Conservation (phyloP, 495 filamentous ascomycete genomes). For the Penicillium cinerascens region DNA sequence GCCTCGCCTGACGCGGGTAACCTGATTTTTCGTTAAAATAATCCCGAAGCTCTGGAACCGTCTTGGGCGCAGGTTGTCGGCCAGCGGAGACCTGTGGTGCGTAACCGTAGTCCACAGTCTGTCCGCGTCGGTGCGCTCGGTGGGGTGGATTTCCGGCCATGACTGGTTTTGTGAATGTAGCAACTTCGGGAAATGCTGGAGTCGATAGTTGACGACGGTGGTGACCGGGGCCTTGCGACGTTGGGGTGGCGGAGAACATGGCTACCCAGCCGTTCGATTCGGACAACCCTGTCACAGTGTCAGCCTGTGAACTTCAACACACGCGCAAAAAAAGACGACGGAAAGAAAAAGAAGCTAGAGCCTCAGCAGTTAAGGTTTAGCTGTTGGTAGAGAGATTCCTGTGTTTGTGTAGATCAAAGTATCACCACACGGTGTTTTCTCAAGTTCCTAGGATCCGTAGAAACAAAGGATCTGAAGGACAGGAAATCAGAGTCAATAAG, state of each 20-base stretch:
- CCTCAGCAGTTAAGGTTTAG: constrained; percentile 11
- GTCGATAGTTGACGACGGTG: constrained; percentile 89
- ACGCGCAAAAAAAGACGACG: constrained; percentile 19
- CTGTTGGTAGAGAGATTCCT: background rate
- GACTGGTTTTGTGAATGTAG: constrained; percentile 11
- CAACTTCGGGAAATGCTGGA: constrained; percentile 66
- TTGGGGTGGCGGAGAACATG: constrained; percentile 24
- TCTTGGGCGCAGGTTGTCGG: constrained; percentile 22
- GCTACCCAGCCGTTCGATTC: constrained; percentile 25
- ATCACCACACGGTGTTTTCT: background rate
- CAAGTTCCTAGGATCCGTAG: constrained; percentile 5
- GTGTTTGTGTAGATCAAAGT: background rate
- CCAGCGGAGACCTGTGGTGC: constrained; percentile 35
- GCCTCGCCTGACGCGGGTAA: constrained; percentile 9
- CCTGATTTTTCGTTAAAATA: constrained; percentile 35
- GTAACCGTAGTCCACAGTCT: constrained; percentile 70
- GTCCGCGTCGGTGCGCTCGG: constrained; percentile 65
- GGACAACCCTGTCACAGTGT: constrained; percentile 35
- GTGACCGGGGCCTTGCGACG: constrained; percentile 38
- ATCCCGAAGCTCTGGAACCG: constrained; percentile 29
- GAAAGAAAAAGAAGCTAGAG: constrained; percentile 22
- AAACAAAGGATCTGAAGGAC: constrained; percentile 1
- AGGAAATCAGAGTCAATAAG: constrained; percentile 28
- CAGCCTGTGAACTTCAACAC: constrained; percentile 35
- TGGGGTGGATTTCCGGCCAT: constrained; percentile 16